A percentile compares a stretch with the other conserved stretches of the same genome.
Conservation (phyloP, 257 asterid genomes). For the Petrea volubilis region DNA sequence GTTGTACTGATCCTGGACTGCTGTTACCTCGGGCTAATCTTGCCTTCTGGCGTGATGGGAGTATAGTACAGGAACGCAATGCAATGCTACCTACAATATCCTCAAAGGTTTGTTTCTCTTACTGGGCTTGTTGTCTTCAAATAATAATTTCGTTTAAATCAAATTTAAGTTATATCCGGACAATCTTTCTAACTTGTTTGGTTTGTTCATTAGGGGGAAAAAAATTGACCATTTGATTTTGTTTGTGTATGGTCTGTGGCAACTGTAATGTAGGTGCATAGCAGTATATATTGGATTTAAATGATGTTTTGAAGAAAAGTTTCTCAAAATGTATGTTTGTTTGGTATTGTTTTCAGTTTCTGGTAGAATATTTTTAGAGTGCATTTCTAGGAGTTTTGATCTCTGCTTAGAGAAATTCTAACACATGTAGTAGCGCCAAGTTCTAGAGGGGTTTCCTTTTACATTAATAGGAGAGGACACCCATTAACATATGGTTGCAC, state of each 20-base stretch:
- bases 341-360: too few relatives aligned
- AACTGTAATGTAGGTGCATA: background rate
- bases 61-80: constrained; percentile 76
- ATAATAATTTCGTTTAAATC: background rate
- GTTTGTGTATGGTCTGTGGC: constrained; percentile 6
- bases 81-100: constrained; percentile 87
- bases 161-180: background rate
- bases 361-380: too few relatives aligned
- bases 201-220: background rate
- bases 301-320: background rate
- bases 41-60: constrained; percentile 93
- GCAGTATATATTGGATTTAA: constrained; percentile 8
- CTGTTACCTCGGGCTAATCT: constrained; percentile 93
- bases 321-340: too few relatives aligned
- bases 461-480: too few relatives aligned
- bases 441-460: too few relatives aligned
- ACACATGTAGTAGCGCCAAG: too few relatives aligned
- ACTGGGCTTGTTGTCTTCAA: constrained; percentile 35
- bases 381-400: too few relatives aligned
- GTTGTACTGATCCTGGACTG: constrained; percentile 96
- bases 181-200: background rate
- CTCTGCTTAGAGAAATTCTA: too few relatives aligned
- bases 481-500: too few relatives aligned
- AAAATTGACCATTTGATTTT: background rate
- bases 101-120: constrained; percentile 67